phyloP scores from a whole-genome alignment of 768 basidiomycete species.

The Antrodiella citrinella region DNA sequence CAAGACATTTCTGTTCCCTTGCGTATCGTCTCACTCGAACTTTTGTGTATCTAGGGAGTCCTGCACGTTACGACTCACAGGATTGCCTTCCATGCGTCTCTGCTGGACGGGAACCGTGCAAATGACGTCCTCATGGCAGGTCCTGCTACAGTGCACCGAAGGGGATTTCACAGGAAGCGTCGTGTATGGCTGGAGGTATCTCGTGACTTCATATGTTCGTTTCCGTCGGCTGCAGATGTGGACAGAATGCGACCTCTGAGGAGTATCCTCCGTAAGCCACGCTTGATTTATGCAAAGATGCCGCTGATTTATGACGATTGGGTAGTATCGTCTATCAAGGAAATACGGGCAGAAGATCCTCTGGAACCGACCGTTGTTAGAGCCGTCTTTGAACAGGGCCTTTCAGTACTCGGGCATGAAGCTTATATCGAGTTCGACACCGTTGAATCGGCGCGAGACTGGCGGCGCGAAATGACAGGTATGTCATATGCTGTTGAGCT shows the following conservation, averaged over 20 bases:
- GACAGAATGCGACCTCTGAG: slow-evolving; percentile 46
- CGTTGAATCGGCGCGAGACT: slow-evolving; percentile 41
- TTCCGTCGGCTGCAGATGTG: slow-evolving; percentile 44
- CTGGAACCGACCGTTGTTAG: slow-evolving; percentile 35
- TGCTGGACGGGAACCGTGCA: slow-evolving; percentile 29
- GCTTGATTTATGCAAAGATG: background rate
- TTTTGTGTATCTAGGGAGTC: slow-evolving; percentile 33
- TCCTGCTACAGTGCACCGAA: slow-evolving; percentile 37
- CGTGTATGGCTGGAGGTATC: slow-evolving; percentile 58
- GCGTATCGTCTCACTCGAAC: slow-evolving; percentile 1
- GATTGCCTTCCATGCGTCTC: slow-evolving; percentile 54
- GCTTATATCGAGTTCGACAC: slow-evolving; percentile 47
- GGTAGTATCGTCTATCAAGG: slow-evolving; percentile 41
- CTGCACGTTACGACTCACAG: slow-evolving; percentile 61
- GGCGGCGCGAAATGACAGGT: slow-evolving; percentile 42
- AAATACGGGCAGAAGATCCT: slow-evolving; percentile 36
- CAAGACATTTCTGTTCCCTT: slow-evolving; percentile 13
- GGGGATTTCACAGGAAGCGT: slow-evolving; percentile 35
- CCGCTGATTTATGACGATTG: background rate
- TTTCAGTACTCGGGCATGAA: slow-evolving; percentile 3
- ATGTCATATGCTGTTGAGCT: slow-evolving; percentile 1
- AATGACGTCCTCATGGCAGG: slow-evolving; percentile 41
- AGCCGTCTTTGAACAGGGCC: slow-evolving; percentile 26
- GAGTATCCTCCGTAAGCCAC: slow-evolving; percentile 40
- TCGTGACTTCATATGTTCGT: slow-evolving; percentile 52